A percentile compares a stretch with the other conserved stretches of the same genome.
Conservation (phyloP, 192 early-diverging fungal genomes). For the Umbelopsis sp. region DNA sequence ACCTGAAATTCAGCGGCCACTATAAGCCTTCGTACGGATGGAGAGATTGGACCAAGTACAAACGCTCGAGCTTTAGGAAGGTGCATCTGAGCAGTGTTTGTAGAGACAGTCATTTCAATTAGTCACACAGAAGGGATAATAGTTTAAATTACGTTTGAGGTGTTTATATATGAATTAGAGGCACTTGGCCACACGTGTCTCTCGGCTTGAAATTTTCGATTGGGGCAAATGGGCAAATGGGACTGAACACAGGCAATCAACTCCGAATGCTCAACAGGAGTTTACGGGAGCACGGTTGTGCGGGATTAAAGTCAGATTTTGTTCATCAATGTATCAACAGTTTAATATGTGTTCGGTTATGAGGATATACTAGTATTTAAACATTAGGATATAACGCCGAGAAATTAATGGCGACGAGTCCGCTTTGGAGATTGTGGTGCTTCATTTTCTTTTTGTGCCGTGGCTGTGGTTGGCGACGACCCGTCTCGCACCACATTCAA, state of each 20-base stretch:
- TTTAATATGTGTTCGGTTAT: neutral
- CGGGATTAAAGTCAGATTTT: neutral
- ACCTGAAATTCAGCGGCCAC: too few relatives aligned
- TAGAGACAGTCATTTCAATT: neutral
- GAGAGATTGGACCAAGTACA: too few relatives aligned
- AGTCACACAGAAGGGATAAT: too few relatives aligned
- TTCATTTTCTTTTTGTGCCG: slow-evolving; percentile 19
- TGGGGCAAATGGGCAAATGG: neutral
- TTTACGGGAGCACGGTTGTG: slow-evolving; percentile 3
- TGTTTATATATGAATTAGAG: neutral
- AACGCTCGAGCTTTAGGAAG: too few relatives aligned
- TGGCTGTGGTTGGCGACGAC: slow-evolving; percentile 7
- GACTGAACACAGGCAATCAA: neutral
- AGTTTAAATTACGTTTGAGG: neutral
- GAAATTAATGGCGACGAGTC: neutral
- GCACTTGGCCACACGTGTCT: slow-evolving; percentile 4
- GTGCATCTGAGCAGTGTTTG: too few relatives aligned
- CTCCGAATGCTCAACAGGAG: neutral
- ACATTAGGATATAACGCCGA: neutral
- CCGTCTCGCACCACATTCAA: slow-evolving; percentile 13
- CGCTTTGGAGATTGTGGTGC: neutral
- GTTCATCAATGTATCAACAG: too few relatives aligned
- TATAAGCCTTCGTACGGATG: too few relatives aligned
- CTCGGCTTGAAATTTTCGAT: slow-evolving; percentile 9
- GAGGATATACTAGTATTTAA: neutral